Conservation (phyloP, 2,329 filamentous ascomycete species). For the Fusarium mundagurra region DNA sequence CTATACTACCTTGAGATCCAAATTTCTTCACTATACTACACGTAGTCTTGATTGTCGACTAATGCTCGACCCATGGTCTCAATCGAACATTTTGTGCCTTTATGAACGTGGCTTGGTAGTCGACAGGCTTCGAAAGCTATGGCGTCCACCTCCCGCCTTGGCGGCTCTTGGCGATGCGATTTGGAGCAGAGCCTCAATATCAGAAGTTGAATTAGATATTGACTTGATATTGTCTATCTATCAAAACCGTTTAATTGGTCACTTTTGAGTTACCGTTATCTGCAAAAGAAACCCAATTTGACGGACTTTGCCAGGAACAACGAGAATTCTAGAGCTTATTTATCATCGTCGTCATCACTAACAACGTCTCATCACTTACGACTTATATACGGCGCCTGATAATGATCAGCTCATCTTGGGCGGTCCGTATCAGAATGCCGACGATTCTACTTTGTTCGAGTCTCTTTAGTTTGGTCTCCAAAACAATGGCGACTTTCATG, state of each 20-base stretch:
- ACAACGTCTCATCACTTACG: neutral
- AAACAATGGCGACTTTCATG: neutral
- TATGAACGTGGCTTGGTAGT: neutral
- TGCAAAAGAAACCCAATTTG: no score
- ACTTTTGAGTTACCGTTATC: neutral
- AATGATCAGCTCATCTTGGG: neutral
- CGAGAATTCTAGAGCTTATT: accelerated
- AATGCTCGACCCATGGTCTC: neutral
- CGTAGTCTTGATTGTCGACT: neutral
- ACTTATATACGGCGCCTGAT: neutral
- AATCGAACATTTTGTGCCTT: accelerated
- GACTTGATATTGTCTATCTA: neutral
- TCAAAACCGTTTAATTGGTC: neutral
- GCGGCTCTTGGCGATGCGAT: slow-evolving; percentile 2
- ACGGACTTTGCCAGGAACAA: neutral
- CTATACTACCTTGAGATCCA: accelerated
- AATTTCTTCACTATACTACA: neutral
- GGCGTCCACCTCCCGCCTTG: slow-evolving; percentile 10
- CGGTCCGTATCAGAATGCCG: no score
- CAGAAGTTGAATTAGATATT: neutral
- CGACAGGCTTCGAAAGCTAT: no score
- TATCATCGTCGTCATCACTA: neutral
- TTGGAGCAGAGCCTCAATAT: slow-evolving; percentile 8
- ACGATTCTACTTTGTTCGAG: neutral
- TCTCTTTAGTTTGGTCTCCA: neutral